Conservation (phyloP, 2,329 filamentous ascomycete species). For the Sordariomycetes sp. region DNA sequence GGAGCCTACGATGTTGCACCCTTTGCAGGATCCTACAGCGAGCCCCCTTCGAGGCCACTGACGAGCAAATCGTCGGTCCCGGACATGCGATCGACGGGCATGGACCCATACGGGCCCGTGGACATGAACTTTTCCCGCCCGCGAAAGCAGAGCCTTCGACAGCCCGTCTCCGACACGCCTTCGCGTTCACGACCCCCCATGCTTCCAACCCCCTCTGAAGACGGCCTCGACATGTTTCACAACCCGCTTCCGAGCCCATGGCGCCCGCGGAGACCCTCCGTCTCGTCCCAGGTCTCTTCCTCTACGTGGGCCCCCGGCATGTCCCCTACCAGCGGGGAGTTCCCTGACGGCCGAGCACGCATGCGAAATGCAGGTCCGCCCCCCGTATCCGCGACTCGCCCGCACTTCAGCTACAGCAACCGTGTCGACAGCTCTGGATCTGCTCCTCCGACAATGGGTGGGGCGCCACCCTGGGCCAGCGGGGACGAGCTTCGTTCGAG, state of each 20-base stretch:
- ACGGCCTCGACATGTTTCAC: slow-evolving; percentile 15
- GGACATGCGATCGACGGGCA: slow-evolving; percentile 21
- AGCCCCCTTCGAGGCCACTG: slow-evolving; percentile 18
- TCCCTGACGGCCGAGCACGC: slow-evolving; percentile 21
- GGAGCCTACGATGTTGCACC: not conserved
- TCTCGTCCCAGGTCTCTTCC: slow-evolving; percentile 3
- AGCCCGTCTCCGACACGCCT: slow-evolving; percentile 23
- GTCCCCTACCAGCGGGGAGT: slow-evolving; percentile 25
- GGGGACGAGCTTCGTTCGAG: slow-evolving; percentile 46
- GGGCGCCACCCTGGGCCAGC: slow-evolving; percentile 36
- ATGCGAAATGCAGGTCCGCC: slow-evolving; percentile 16
- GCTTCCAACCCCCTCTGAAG: slow-evolving; percentile 16
- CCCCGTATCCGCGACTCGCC: slow-evolving; percentile 14
- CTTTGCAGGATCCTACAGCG: slow-evolving; percentile 8
- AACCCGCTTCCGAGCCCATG: slow-evolving; percentile 4
- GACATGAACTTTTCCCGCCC: slow-evolving; percentile 54
- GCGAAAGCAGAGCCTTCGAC: slow-evolving; percentile 42
- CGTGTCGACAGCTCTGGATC: slow-evolving; percentile 27
- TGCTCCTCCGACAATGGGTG: slow-evolving; percentile 18
- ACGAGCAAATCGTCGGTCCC: slow-evolving; percentile 19
- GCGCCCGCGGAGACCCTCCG: slow-evolving; percentile 4
- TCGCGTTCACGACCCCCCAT: slow-evolving; percentile 18
- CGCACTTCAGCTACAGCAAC: slow-evolving; percentile 14
- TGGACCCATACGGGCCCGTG: slow-evolving; percentile 12
- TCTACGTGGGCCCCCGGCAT: slow-evolving; percentile 6